Evolutionary conservation across 352 stramenopile genomes (phyloP), one percentile per base, ranked within the genome.

Genomic region (Phytophthora niederhauseri): DNA sequence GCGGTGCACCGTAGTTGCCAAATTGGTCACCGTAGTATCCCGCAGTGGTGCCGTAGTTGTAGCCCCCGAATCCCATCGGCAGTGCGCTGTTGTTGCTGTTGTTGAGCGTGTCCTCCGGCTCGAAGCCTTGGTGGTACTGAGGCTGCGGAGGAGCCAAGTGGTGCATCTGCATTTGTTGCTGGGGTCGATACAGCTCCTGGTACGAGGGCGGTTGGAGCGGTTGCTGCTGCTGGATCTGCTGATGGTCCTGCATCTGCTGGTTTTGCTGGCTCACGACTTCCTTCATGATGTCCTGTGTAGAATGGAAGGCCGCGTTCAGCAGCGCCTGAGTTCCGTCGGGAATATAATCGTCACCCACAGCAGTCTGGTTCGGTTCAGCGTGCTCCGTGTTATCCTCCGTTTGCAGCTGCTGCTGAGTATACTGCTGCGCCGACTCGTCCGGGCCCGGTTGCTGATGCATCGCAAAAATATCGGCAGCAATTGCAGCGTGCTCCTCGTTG

Each of bases 281-380:
- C 14, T 84, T 85, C 81, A 91, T 87, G n/a, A 91, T 87, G 34
- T 92, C 84, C 26, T 88, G 73, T 2, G 81, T 89, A n/a, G 84
- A 90, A 52, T 92, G 84, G 63, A 92, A 85, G 4, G 85, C 85
- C 4, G 85, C 85, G 11, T 86, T 85, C 30, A 93, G 65, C 53
- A 93, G 63, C 14, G 78, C 85, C 36, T 90, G 83, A 14, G 85
- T 91, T 53, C 85, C 85, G 55, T 93, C 82, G 1, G 76, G 67
- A 8, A 78, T 66, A 43, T 82, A 85, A 26, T 77, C 70, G 19
- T 73, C 79, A 31, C 49, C 65, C 30, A 28, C 56, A n/a, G 30
- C 49, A 11, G 28, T 45, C 22, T 61, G 61, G 48, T 43, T 66
- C 11, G 65, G 28, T 1, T 84, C 71, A 43, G 48, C 28, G 45